Conservation (phyloP, 148 eudicot genomes). For the Vaccinium corymbosum region DNA sequence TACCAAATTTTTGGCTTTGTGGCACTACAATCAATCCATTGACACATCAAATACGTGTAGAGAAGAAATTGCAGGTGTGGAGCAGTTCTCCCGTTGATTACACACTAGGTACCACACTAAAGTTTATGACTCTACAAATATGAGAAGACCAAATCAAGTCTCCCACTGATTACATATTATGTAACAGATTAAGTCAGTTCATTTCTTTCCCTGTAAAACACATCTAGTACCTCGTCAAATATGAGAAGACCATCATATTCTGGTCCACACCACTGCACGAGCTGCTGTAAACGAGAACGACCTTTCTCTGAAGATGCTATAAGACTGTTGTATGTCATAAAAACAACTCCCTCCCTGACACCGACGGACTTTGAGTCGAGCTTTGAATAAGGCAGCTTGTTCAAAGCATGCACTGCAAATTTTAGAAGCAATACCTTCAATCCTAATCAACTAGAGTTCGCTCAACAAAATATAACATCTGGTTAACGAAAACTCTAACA, state of each 20-base stretch:
- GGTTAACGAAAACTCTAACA: neutral
- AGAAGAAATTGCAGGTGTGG: slow-evolving; percentile 4
- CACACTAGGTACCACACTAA: slow-evolving; percentile 18
- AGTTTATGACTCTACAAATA: neutral
- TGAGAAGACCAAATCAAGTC: neutral
- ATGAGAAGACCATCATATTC: slow-evolving; percentile 81
- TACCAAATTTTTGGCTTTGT: slow-evolving; percentile 96
- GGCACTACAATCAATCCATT: slow-evolving; percentile 59
- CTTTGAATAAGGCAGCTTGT: slow-evolving; percentile 95
- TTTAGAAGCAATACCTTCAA: slow-evolving; percentile 9
- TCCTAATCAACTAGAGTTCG: neutral
- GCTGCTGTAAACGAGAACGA: slow-evolving; percentile 87
- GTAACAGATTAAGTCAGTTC: neutral
- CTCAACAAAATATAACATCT: neutral
- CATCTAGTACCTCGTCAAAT: slow-evolving; percentile 79
- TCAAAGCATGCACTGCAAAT: slow-evolving; percentile 86
- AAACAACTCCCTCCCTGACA: slow-evolving; percentile 88
- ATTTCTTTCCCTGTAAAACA: slow-evolving; percentile 7
- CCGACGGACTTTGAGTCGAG: slow-evolving; percentile 95
- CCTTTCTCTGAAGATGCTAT: slow-evolving; percentile 99
- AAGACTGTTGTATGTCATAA: slow-evolving; percentile 93
- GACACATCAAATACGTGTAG: slow-evolving; percentile 9
- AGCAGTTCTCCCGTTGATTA: neutral
- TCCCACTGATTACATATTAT: slow-evolving; percentile 11
- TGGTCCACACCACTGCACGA: slow-evolving; percentile 93